These are phyloP conservation scores for Talaromyces proteolyticus DNA, from an alignment of 495 filamentous ascomycete genomes.

Conservation along the genomic window DNA sequence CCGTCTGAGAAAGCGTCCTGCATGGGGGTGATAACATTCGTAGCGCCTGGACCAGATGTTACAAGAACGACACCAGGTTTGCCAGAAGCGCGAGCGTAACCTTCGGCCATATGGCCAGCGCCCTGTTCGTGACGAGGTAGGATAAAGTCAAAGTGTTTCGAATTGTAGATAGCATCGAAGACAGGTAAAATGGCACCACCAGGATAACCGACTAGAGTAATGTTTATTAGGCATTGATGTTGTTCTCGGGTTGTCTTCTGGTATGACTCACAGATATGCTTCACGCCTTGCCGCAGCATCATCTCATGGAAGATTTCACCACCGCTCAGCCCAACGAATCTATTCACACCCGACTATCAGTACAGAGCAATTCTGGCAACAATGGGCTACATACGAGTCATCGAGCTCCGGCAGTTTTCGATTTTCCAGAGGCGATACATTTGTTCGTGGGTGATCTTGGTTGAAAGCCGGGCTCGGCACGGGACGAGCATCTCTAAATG, in stretches of 20 bases:
- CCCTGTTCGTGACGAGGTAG: constrained; percentile 59
- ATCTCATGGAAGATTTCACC: constrained; percentile 99
- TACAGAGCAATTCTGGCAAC: background rate
- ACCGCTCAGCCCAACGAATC: constrained; percentile 91
- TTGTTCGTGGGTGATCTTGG: constrained; percentile 49
- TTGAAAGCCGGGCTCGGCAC: constrained; percentile 71
- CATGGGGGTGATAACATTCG: constrained; percentile 58
- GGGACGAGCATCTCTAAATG: constrained; percentile 38
- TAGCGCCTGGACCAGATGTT: constrained; percentile 59
- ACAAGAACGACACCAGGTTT: constrained; percentile 58
- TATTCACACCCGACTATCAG: constrained; percentile 22
- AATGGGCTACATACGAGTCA: constrained; percentile 46
- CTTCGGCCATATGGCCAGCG: constrained; percentile 62
- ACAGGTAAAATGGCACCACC: constrained; percentile 44
- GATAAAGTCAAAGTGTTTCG: constrained; percentile 55
- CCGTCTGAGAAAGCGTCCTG: constrained; percentile 58
- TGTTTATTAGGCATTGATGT: background rate
- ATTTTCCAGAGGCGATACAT: constrained; percentile 67
- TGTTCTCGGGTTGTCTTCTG: too few species aligned
- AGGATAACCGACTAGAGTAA: constrained; percentile 31
- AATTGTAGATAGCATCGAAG: constrained; percentile 62
- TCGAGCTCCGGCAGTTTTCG: constrained; percentile 62
- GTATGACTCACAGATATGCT: constrained; percentile 75
- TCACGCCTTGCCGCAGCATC: constrained; percentile 89
- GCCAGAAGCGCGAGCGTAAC: constrained; percentile 54